A percentile compares a stretch with the other conserved stretches of the same genome.
Conservation (phyloP, 129 eudicot species). For the Flaveria trinervia region DNA sequence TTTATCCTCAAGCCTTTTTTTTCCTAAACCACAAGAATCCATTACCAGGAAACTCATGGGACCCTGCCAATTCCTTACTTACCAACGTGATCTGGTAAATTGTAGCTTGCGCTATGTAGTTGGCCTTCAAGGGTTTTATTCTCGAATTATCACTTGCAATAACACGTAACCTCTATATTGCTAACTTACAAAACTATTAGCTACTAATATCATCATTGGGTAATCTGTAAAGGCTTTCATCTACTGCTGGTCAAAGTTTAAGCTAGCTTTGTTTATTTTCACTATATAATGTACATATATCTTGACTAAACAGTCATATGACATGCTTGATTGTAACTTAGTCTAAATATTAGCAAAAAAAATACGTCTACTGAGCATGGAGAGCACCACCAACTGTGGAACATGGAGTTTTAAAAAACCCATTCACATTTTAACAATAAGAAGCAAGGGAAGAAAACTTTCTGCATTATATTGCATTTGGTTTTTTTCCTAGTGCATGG, state of each 20-base stretch:
- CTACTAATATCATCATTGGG: not conserved
- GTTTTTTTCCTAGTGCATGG: not conserved
- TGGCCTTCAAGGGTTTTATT: no score
- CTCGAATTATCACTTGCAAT: not conserved
- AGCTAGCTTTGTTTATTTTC: not conserved
- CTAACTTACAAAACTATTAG: not conserved
- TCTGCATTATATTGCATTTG: not conserved
- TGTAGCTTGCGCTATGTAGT: no score
- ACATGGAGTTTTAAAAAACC: not conserved
- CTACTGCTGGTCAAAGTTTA: not conserved
- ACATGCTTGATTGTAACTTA: conserved; percentile 8
- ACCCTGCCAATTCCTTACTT: no score
- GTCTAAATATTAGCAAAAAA: not conserved
- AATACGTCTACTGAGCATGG: not conserved
- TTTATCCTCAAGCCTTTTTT: no score
- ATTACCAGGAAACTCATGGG: no score
- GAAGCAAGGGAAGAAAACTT: not conserved
- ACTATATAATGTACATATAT: not conserved
- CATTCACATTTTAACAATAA: not conserved
- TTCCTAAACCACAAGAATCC: no score
- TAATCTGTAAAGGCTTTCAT: not conserved
- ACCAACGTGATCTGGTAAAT: no score
- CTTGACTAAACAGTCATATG: not conserved
- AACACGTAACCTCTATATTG: not conserved
- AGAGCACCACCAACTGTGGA: not conserved